Evolutionary conservation across 177 flowering plant species (phyloP).

Genomic region (Vitis hybrid): DNA sequence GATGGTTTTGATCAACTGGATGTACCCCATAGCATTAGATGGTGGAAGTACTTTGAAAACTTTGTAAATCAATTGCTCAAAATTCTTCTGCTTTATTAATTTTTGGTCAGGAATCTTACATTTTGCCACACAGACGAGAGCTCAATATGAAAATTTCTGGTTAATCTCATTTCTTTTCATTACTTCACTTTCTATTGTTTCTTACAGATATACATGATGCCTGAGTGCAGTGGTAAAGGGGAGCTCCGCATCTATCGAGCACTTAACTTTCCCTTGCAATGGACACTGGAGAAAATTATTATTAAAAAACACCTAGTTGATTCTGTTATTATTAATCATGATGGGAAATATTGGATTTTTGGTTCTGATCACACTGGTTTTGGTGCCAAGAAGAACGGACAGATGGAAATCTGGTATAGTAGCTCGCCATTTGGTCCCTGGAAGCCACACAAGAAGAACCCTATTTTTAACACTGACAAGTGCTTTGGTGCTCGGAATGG

Average conservation of each 20-base stretch:
- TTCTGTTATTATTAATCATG: slow-evolving; percentile 52
- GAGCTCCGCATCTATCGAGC: slow-evolving; percentile 84
- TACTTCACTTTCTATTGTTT: slow-evolving; percentile 1
- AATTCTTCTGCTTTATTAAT: not conserved
- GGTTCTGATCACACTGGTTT: slow-evolving; percentile 90
- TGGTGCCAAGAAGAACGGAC: slow-evolving; percentile 74
- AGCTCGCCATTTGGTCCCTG: slow-evolving; percentile 85
- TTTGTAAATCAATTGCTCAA: not conserved
- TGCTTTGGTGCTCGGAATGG: slow-evolving; percentile 88
- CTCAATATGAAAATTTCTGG: too few relatives aligned
- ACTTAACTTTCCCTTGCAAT: slow-evolving; percentile 70
- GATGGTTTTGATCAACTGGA: not conserved
- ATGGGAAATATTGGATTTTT: slow-evolving; percentile 78
- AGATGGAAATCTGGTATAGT: slow-evolving; percentile 89
- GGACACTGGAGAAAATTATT: slow-evolving; percentile 72
- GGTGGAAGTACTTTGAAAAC: not conserved
- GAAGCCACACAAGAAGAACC: slow-evolving; percentile 88
- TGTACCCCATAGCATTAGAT: not conserved
- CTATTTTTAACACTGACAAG: slow-evolving; percentile 59
- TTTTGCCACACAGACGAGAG: too few relatives aligned
- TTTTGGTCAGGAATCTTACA: not conserved
- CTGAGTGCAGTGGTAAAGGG: slow-evolving; percentile 82
- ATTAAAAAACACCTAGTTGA: slow-evolving; percentile 82
- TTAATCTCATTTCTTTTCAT: not conserved
- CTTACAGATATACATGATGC: slow-evolving; percentile 91